These are phyloP conservation scores for Malbranchea zuffiana DNA, from an alignment of 2,329 filamentous ascomycete genomes.

Conservation along the genomic window DNA sequence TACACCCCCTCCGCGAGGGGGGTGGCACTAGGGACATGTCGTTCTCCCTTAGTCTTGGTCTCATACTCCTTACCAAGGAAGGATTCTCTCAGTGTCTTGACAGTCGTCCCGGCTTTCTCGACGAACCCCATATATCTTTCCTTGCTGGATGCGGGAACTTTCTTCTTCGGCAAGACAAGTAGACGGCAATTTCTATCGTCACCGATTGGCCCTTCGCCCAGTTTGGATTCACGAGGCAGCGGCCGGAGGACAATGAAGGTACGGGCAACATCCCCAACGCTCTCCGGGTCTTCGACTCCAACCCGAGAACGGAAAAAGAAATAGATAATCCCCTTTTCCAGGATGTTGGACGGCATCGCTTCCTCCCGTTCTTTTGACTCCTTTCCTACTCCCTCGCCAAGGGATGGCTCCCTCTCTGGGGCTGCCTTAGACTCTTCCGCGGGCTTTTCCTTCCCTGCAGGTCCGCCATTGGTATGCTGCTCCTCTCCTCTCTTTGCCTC, in stretches of 20 bases:
- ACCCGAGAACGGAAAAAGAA: constrained; percentile 80
- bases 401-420: constrained; percentile 9
- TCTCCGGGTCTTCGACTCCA: constrained; percentile 56
- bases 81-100: constrained; percentile 59
- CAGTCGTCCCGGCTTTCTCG: constrained; percentile 57
- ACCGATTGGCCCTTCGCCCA: constrained; percentile 49
- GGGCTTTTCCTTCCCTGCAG: constrained; percentile 11
- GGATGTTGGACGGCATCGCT: constrained; percentile 49
- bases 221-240: constrained; percentile 55
- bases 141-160: constrained; percentile 54
- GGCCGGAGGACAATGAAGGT: constrained; percentile 72
- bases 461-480: constrained; percentile 6
- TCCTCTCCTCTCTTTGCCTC: constrained; percentile 10
- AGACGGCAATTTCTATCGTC: constrained; percentile 56
- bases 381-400: constrained; percentile 30
- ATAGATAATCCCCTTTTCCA: constrained; percentile 84
- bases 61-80: constrained; percentile 61
- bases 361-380: constrained; percentile 42
- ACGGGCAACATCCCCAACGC: constrained; percentile 61
- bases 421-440: constrained; percentile 9
- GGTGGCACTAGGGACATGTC: constrained; percentile 57
- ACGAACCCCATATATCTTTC: constrained; percentile 76
- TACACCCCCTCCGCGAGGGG: constrained; percentile 82
- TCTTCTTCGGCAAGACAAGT: constrained; percentile 73
- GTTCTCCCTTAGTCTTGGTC: constrained; percentile 62